Conservation (phyloP, 805 yeast genomes). For the Kodamaea fukazawae region DNA sequence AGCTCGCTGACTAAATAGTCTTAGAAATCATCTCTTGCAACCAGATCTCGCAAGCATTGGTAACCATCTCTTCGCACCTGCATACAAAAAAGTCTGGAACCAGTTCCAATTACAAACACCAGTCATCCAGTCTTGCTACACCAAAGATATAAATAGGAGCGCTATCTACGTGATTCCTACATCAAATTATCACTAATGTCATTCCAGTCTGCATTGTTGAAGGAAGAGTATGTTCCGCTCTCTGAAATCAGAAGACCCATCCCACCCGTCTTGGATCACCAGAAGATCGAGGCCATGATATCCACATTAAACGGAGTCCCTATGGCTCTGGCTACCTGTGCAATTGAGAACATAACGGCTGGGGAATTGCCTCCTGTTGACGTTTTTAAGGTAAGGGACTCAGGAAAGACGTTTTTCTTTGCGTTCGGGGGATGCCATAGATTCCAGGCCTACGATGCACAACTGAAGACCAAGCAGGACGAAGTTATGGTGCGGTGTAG, state of each 20-base stretch:
- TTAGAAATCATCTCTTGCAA: no score
- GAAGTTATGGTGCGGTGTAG: constrained; percentile 61
- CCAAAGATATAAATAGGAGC: no score
- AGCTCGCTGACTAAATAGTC: no score
- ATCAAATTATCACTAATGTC: constrained; percentile 64
- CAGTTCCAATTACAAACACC: no score
- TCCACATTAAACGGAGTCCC: constrained; percentile 66
- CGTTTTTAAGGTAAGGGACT: constrained; percentile 63
- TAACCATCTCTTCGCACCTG: no score
- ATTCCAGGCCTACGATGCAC: constrained; percentile 76
- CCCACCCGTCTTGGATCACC: constrained; percentile 74
- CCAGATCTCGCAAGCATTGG: no score
- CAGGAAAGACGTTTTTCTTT: constrained; percentile 62
- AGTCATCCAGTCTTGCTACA: no score
- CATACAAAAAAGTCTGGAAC: no score
- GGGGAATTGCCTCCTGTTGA: constrained; percentile 84
- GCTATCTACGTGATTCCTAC: no score
- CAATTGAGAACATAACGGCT: constrained; percentile 44
- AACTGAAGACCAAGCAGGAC: constrained; percentile 24
- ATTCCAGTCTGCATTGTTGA: constrained; percentile 59
- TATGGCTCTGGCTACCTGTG: constrained; percentile 60
- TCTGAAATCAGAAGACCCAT: constrained; percentile 73
- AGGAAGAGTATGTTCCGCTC: constrained; percentile 61
- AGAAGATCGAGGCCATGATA: constrained; percentile 77
- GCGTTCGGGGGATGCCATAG: constrained; percentile 93